Base-by-base conservation (phyloP, 345 rosid species). In the Citrus hindsii region DNA sequence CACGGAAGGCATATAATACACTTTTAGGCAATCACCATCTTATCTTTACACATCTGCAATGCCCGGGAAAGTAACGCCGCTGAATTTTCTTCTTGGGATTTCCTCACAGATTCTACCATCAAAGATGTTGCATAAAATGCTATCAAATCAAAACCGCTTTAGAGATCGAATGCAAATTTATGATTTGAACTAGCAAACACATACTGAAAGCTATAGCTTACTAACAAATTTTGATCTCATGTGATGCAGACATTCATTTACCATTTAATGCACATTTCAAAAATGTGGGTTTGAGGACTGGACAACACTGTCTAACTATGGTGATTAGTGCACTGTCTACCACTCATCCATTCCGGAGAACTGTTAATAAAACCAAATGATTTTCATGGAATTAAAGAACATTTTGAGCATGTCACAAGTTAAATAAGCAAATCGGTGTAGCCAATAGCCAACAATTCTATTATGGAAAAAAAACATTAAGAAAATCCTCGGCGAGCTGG, bases 31-130 rank as follows among this genome's bases (percentile, higher is more conserved):
- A 69, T 48, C 77, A 93, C 98, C 92, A 73, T 87, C 77, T 85
- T 89, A 32, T 87, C 85, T 62, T 75, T 80, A 85, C 98, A 92
- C 73, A 88, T 79, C 71, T 88, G 82, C 35, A 84, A 32, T 1
- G 94, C 98, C 7, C 88, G 89, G 46, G 92, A 76, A 81, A 91
- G 89, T 73, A 91, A 38, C 0, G 81, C 87, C 3, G 92, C 73
- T 4, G 94, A 79, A 58, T 68, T 89, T 64, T 92, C 92, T 70
- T 86, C 84, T 74, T 84, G 89, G 32, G 88, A 90, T 87, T 87
- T 86, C 73, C 70, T 93, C 73, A 83, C 89, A 1, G 89, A 76
- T 53, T 90, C 95, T 69, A 85, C 78, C 27, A 85, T 65, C 12
- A 82, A 3, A 19, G 87, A 22, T 2, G 88, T 38, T 10, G 83